A percentile compares a stretch with the other conserved stretches of the same genome.
Conservation (phyloP, 257 asterid species). For the Solanum corneliomulleri region DNA sequence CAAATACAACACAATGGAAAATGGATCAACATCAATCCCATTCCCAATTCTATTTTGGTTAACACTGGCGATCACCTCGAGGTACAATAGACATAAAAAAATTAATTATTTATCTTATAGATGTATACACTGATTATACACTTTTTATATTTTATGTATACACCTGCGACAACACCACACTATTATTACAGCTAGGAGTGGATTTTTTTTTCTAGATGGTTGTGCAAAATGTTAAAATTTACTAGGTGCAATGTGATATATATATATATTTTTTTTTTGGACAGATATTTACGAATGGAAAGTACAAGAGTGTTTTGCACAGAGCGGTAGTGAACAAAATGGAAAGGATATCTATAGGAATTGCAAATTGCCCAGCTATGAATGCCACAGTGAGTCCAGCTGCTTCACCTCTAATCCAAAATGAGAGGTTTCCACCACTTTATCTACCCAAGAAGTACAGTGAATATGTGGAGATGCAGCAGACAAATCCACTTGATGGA, state of each 20-base stretch:
- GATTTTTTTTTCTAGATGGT: not conserved
- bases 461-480: conserved; percentile 49
- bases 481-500: conserved; percentile 35
- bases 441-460: conserved; percentile 41
- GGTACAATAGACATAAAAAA: no score
- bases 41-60: conserved; percentile 54
- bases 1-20: conserved; percentile 46
- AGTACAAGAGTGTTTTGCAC: conserved; percentile 67
- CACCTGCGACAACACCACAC: not conserved
- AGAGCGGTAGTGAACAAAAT: conserved; percentile 50
- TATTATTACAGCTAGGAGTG: not conserved
- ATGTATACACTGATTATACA: not conserved
- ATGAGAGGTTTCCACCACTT: conserved; percentile 5
- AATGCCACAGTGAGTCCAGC: conserved; percentile 45
- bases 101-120: no score
- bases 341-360: conserved; percentile 58
- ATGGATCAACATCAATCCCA: conserved; percentile 43
- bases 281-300: conserved; percentile 76
- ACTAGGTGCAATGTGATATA: not conserved
- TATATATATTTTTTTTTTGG: not conserved
- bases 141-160: not conserved
- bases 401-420: conserved; percentile 11
- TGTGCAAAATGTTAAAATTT: not conserved
- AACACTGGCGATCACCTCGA: conserved; percentile 37
- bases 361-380: conserved; percentile 50